phyloP scores from a whole-genome alignment of 352 stramenopile species.

The Globisporangium sylvaticum region DNA sequence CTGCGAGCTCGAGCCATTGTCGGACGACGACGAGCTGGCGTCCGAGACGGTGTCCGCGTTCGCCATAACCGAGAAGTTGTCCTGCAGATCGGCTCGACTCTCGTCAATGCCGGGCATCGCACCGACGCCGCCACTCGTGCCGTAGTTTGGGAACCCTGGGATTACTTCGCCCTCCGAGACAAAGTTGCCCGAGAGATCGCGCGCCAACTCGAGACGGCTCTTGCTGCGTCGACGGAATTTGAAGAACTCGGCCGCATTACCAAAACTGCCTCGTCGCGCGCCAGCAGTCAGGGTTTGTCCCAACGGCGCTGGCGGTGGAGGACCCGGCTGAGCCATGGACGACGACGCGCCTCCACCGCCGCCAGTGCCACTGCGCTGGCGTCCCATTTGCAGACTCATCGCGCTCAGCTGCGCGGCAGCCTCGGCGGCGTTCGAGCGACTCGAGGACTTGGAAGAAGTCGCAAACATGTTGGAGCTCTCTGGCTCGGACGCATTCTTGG shows the following conservation, averaged over 20 bases:
- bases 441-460: conserved; percentile 10
- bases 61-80: conserved; percentile 34
- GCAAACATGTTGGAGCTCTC: conserved; percentile 43
- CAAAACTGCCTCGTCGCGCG: conserved; percentile 67
- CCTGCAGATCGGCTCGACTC: conserved; percentile 38
- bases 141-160: conserved; percentile 51
- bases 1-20: conserved; percentile 56
- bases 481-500: conserved; percentile 22
- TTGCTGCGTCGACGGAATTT: conserved; percentile 86
- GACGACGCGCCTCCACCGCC: conserved; percentile 9
- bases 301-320: conserved; percentile 15
- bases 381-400: conserved; percentile 36
- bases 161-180: conserved; percentile 37
- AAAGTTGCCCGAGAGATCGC: conserved; percentile 51
- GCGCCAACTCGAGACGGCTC: conserved; percentile 73
- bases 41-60: conserved; percentile 46
- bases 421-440: conserved; percentile 49
- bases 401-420: conserved; percentile 63
- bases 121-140: conserved; percentile 30
- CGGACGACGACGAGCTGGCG: conserved; percentile 45
- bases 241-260: conserved; percentile 83
- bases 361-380: conserved; percentile 34
- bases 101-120: conserved; percentile 78
- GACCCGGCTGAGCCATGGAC: conserved; percentile 13
- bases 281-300: conserved; percentile 32